Percentiles rank a stretch among this genome's conserved stretches.
phyloP scores from a whole-genome alignment of 106 monocot genomes.

The Dioscorea dumetorum region DNA sequence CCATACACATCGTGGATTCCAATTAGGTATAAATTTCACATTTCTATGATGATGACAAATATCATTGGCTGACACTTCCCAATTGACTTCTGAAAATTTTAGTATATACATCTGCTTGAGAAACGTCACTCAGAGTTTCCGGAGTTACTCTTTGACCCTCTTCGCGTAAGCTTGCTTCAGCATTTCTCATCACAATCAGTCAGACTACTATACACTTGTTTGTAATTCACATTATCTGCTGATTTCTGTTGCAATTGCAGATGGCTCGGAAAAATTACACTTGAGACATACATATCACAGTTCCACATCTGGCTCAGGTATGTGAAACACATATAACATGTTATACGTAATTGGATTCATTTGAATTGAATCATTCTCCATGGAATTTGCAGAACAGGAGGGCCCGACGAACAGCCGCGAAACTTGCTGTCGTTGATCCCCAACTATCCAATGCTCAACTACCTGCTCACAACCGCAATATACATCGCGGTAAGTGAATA shows the following conservation, averaged over 20 bases:
- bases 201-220: too few species aligned
- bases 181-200: too few species aligned
- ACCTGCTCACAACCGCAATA: constrained; percentile 67
- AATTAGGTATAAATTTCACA: constrained; percentile 54
- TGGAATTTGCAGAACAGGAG: constrained; percentile 43
- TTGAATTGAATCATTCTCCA: not conserved
- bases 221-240: too few species aligned
- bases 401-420: constrained; percentile 94
- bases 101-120: constrained; percentile 90
- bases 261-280: constrained; percentile 43
- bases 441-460: constrained; percentile 88
- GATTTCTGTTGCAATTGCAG: constrained; percentile 2
- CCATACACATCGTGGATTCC: constrained; percentile 99
- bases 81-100: not conserved
- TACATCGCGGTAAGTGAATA: constrained; percentile 66
- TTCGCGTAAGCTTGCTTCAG: constrained; percentile 59
- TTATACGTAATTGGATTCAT: not conserved
- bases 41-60: too few species aligned
- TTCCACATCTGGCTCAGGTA: constrained; percentile 48
- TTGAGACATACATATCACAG: constrained; percentile 48
- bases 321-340: not conserved
- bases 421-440: constrained; percentile 94
- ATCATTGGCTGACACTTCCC: not conserved
- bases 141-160: constrained; percentile 70
- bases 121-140: constrained; percentile 77